Base-by-base conservation (phyloP, 176 grass and related monocot genomes). In the Cenchrus purpureus region DNA sequence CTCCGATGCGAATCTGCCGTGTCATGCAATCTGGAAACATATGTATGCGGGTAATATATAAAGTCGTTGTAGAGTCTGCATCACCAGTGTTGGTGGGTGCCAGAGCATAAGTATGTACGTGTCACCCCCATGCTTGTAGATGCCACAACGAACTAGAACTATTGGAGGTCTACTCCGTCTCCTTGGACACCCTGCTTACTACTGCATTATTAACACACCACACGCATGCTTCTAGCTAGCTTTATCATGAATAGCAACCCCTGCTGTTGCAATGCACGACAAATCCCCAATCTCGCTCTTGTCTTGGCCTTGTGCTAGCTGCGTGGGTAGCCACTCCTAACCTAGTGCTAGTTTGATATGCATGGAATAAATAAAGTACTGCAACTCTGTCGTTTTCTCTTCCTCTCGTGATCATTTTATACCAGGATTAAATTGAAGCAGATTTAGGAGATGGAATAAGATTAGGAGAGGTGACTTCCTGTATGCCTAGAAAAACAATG, bases 1-100 rank as follows among this genome's bases (percentile, higher is more conserved):
- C 13, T 66, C 59, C 37, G 74, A 7, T 64, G 70, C 8, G 73
- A 71, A 65, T 88, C 48, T 78, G 32, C 54, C 15, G 5, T 82
- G 80, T 78, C 73, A 64, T 56, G 55, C 57, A 46, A 32, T 45
- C 16, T 46, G 73, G 55, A 71, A 88, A 83, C 80, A 71, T 2
- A 45, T 25, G 22, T 25, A 25, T 25, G 22, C 22, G 22, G 22
- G 22, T 25, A 25, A 25, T 60, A 44, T 44, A 19, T 1, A 60
- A 16, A 32, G 42, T 60, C 4, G 79, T 82, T 76, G 72, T n/a
- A 25, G 52, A 51, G 66, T 82, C 62, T 0, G 71, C 85, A 56
- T 87, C 71, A 7, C 22, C 14, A 52, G 22, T 51, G 71, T 25
- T 16, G 71, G 46, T 73, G 48, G 12, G 48, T 13, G 13, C 48